Evolutionary conservation across 2,329 filamentous ascomycete genomes (phyloP).

Genomic region (Claviceps paspali): DNA sequence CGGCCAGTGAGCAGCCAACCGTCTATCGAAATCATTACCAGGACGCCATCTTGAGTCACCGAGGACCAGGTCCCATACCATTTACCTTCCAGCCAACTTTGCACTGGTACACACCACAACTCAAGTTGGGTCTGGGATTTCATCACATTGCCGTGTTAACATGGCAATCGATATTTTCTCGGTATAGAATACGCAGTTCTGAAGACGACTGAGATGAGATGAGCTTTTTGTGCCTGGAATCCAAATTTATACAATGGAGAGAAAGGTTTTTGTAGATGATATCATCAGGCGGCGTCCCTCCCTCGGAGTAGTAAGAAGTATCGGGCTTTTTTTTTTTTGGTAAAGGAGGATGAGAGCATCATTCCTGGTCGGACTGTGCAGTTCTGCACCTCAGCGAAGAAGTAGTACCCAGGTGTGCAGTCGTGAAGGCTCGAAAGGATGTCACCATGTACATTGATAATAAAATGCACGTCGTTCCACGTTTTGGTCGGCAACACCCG

Average conservation of each 20-base stretch:
- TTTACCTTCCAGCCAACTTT: constrained; percentile 32
- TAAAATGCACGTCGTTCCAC: not conserved
- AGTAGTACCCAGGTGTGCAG: not conserved
- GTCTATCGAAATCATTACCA: constrained; percentile 25
- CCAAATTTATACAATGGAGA: no score
- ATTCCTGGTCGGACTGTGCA: no score
- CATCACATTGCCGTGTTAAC: constrained; percentile 31
- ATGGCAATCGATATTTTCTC: constrained; percentile 27
- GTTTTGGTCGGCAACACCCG: no score
- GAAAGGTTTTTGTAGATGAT: no score
- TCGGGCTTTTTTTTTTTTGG: no score
- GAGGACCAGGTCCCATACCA: not conserved
- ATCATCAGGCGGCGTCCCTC: no score
- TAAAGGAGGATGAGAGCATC: no score
- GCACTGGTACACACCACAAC: constrained; percentile 36
- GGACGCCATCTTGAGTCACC: constrained; percentile 4
- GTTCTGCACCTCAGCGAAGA: not conserved
- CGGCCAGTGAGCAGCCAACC: not conserved
- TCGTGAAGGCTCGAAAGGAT: not conserved
- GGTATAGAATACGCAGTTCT: constrained; percentile 13
- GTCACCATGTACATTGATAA: not conserved
- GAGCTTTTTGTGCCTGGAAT: no score
- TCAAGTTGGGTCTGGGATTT: constrained; percentile 30
- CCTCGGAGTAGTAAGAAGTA: not conserved
- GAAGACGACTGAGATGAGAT: constrained; percentile 7